Conservation (phyloP, 495 filamentous ascomycete genomes). For the Neurospora discreta region DNA sequence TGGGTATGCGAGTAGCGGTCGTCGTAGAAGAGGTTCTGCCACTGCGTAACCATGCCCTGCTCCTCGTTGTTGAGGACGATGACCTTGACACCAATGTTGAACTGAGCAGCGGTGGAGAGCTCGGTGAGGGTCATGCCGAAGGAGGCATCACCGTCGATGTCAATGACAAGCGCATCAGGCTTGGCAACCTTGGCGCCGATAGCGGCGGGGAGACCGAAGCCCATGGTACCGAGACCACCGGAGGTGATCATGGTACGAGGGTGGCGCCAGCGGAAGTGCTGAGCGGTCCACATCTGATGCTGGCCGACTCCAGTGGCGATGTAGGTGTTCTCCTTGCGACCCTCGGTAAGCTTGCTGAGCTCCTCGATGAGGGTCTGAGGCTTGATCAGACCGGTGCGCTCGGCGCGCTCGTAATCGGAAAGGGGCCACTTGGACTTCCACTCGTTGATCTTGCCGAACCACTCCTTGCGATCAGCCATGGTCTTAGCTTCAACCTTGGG, state of each 20-base stretch:
- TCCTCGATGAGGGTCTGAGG: slow-evolving; percentile 79
- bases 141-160: slow-evolving; percentile 94
- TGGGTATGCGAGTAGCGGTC: slow-evolving; percentile 88
- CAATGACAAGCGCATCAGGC: slow-evolving; percentile 76
- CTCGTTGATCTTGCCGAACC: slow-evolving; percentile 76
- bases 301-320: slow-evolving; percentile 90
- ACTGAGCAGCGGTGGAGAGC: slow-evolving; percentile 79
- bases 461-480: slow-evolving; percentile 58
- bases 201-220: slow-evolving; percentile 81
- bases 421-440: slow-evolving; percentile 86
- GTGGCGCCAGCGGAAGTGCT: slow-evolving; percentile 85
- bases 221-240: slow-evolving; percentile 91
- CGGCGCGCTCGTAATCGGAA: slow-evolving; percentile 59
- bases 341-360: slow-evolving; percentile 60
- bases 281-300: slow-evolving; percentile 95
- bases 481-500: slow-evolving; percentile 48
- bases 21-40: slow-evolving; percentile 89
- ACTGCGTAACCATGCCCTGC: slow-evolving; percentile 95
- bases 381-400: slow-evolving; percentile 63
- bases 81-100: slow-evolving; percentile 87
- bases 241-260: slow-evolving; percentile 85
- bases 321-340: slow-evolving; percentile 67
- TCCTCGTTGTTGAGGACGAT: slow-evolving; percentile 93
- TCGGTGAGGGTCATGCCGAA: slow-evolving; percentile 95
- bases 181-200: slow-evolving; percentile 90